Evolutionary conservation across 208 protist species (phyloP), one percentile per base, ranked within the genome.

Genomic region (Crithidia expoeki): DNA sequence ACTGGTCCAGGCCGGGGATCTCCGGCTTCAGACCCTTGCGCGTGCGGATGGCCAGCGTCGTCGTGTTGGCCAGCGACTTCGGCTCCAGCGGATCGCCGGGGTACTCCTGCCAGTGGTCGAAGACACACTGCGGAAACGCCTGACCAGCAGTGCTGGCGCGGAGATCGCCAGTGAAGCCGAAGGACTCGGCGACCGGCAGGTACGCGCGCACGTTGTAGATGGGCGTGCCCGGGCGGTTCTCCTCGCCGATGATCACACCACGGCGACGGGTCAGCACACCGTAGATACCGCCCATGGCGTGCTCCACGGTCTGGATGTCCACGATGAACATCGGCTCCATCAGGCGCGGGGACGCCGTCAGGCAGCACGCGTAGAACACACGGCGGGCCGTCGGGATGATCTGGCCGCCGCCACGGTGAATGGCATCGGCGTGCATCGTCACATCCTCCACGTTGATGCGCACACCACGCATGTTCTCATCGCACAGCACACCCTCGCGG

Each of bases 161-260:
- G 3, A 99, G 95, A 67, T 98, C 98, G 34, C 91, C 88, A 59
- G 96, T 99, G 74, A 94, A 86, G 68, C 97, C 98, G 89, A 99
- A 99, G 14, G 98, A 99, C 86, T 99, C 98, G 27, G 91, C 84
- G 57, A 99, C 98, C 33, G 99, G 99, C 52, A 99, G 85, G 87
- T 99, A 96, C 51, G 98, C 98, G 81, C 98, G 97, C 74, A 99
- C 80, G 72, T 95, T 96, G 87, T 96, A 98, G 59, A 99, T 85
- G 62, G 97, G 98, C 40, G 97, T 99, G 60, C 98, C 98, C 27
- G 88, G 80, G 74, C 96, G 89, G 72, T 97, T 96, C 73, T 98
- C 94, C 85, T 99, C 97, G 72, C 85, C 92, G 75, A 99, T 89
- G 55, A 99, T 97, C 46, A 94, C 72, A 88, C 98, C 99, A 88